Conservation (phyloP, 768 basidiomycete species). For the Suillus cothurnatus region DNA sequence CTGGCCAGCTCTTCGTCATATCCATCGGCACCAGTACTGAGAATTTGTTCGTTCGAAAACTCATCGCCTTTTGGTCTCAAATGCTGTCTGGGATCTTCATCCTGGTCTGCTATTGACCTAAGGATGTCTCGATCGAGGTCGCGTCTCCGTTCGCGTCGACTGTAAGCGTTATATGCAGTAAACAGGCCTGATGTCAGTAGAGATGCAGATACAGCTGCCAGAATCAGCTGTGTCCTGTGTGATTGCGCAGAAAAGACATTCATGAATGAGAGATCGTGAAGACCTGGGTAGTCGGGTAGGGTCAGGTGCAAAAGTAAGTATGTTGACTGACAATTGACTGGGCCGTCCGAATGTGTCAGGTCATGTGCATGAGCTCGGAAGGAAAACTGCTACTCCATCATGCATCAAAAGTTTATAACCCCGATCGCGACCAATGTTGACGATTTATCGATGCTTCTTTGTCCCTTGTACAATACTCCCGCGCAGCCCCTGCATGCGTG, state of each 20-base stretch:
- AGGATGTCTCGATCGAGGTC: slow-evolving; percentile 60
- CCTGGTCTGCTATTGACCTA: slow-evolving; percentile 45
- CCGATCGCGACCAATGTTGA: too few relatives aligned
- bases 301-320: neutral
- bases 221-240: slow-evolving; percentile 65
- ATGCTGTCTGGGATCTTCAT: neutral
- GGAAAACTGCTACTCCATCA: too few relatives aligned
- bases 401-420: too few relatives aligned
- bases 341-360: neutral
- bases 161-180: slow-evolving; percentile 57
- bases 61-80: neutral
- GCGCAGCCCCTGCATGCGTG: too few relatives aligned
- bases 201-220: slow-evolving; percentile 67
- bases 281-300: neutral
- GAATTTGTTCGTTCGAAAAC: neutral
- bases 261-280: slow-evolving; percentile 18
- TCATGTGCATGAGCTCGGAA: too few relatives aligned
- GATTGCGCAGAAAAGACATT: slow-evolving; percentile 38
- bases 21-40: slow-evolving; percentile 13
- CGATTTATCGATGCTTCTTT: too few relatives aligned
- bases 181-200: slow-evolving; percentile 59
- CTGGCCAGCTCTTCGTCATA: slow-evolving; percentile 82
- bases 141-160: slow-evolving; percentile 48
- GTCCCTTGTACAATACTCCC: too few relatives aligned
- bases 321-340: too few relatives aligned